Conservation (phyloP, 768 basidiomycete species). For the Crepidotus variabilis region DNA sequence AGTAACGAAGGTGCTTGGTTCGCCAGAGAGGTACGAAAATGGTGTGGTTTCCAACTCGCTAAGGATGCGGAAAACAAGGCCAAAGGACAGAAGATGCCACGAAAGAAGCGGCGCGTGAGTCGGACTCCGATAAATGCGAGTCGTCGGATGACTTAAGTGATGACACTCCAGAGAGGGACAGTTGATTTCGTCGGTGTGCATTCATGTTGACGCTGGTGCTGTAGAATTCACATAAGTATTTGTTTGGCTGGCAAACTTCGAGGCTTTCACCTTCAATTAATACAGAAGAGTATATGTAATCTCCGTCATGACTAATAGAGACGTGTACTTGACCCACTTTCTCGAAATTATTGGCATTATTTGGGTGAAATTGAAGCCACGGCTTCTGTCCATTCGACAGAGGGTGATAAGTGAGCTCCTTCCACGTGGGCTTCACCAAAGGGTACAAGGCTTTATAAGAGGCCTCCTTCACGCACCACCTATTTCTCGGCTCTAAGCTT, state of each 20-base stretch:
- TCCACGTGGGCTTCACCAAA: conserved; percentile 59
- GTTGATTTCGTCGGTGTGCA: not conserved
- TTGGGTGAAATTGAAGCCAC: conserved; percentile 40
- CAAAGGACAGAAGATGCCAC: not conserved
- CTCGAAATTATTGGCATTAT: conserved; percentile 12
- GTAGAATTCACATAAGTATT: not conserved
- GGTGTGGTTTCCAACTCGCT: conserved; percentile 6
- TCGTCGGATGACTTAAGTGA: not conserved
- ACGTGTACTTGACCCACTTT: conserved; percentile 47
- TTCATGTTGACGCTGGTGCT: conserved; percentile 1
- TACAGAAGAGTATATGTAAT: conserved; percentile 70
- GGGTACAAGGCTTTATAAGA: conserved; percentile 85
- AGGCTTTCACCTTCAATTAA: conserved; percentile 45
- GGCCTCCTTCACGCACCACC: conserved; percentile 85
- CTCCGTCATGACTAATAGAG: conserved; percentile 81
- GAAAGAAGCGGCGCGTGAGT: not conserved
- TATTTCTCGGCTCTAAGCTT: conserved; percentile 19
- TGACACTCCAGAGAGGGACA: not conserved
- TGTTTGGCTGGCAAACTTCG: not conserved
- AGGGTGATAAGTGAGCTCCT: conserved; percentile 56
- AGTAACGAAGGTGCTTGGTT: conserved; percentile 3
- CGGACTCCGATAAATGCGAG: conserved; percentile 1
- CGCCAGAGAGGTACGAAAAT: conserved; percentile 5
- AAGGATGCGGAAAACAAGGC: conserved; percentile 3
- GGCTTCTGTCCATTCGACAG: conserved; percentile 30